phyloP scores from a whole-genome alignment of 352 stramenopile species.

The Globisporangium middletonii region DNA sequence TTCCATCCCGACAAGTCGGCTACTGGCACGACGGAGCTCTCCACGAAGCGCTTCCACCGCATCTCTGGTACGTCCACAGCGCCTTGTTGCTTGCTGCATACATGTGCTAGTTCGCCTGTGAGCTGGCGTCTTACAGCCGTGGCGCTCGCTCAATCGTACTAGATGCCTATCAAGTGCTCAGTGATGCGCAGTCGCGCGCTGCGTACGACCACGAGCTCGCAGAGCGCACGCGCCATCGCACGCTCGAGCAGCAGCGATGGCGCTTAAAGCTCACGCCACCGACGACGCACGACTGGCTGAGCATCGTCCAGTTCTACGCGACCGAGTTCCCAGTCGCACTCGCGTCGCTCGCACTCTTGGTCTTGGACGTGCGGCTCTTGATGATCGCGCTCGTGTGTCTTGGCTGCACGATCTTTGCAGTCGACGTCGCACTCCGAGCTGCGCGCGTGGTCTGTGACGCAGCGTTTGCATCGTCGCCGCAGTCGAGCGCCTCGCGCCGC shows the following conservation, averaged over 20 bases:
- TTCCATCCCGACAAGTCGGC: conserved; percentile 69
- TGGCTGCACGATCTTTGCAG: conserved; percentile 19
- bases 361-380: conserved; percentile 20
- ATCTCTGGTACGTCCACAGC: conserved; percentile 21
- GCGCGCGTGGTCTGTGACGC: conserved; percentile 4
- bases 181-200: conserved; percentile 14
- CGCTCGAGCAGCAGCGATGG: conserved; percentile 11
- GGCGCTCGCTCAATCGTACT: too few species aligned
- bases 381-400: conserved; percentile 20
- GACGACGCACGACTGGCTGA: conserved; percentile 1
- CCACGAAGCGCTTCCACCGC: conserved; percentile 24
- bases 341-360: conserved; percentile 8
- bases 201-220: conserved; percentile 23
- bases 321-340: conserved; percentile 23
- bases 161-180: conserved; percentile 30
- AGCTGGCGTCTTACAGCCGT: not conserved
- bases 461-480: conserved; percentile 51
- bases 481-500: not conserved
- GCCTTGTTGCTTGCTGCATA: too few species aligned
- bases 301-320: conserved; percentile 23
- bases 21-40: conserved; percentile 17
- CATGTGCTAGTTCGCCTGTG: too few species aligned
- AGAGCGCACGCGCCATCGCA: conserved; percentile 19
- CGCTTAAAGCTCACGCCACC: conserved; percentile 5
- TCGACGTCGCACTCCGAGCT: conserved; percentile 17